Evolutionary conservation across 2,329 filamentous ascomycete genomes (phyloP), one percentile per base, ranked within the genome.

Genomic region (Colletotrichum theobromicola): DNA sequence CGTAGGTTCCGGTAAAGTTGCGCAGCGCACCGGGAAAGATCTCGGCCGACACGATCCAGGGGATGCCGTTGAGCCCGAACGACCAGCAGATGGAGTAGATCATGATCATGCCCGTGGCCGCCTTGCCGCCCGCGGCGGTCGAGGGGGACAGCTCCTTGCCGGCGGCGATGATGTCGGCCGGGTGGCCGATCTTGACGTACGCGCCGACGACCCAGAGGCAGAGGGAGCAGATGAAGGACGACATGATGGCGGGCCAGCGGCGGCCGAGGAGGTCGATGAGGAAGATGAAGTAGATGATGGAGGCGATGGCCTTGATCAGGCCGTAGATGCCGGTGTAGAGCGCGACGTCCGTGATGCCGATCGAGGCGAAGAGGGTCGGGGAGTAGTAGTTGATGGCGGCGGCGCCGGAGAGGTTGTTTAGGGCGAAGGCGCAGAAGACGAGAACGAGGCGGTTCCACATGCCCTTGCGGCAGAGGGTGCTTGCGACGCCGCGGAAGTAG

Each of bases 51-150:
- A 85, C 81, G 13, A 87, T 85, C 85, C 86, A 87, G 6, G 86
- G 85, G 26, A 87, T 85, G 28, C 85, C 85, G 75, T 87, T 87
- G 3, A 85, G 80, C 55, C 85, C 85, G 71, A 84, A 87, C 2
- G 84, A 85, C 84, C 84, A 87, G 77, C 83, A 89, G 57, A 89
- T 83, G 2, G 85, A 88, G 76, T 90, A 90, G 1, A 90, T 81
- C 82, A 90, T 90, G 24, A 90, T 87, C 78, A 88, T 88, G 4
- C 88, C 88, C 35, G 88, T 90, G 12, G 89, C 88, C 13, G 88
- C 84, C 72, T 88, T 86, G 0, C 88, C 89, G 69, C 87, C 88
- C 7, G 85, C 86, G 5, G 80, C 79, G 0, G 84, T 86, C 0
- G 84, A 85, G 5, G 84, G 79, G 2, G 86, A 86, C 7, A 84